A percentile compares a stretch with the other conserved stretches of the same genome.
Conservation (phyloP, 2,329 filamentous ascomycete species). For the Phaeosphaeriaceae sp. region DNA sequence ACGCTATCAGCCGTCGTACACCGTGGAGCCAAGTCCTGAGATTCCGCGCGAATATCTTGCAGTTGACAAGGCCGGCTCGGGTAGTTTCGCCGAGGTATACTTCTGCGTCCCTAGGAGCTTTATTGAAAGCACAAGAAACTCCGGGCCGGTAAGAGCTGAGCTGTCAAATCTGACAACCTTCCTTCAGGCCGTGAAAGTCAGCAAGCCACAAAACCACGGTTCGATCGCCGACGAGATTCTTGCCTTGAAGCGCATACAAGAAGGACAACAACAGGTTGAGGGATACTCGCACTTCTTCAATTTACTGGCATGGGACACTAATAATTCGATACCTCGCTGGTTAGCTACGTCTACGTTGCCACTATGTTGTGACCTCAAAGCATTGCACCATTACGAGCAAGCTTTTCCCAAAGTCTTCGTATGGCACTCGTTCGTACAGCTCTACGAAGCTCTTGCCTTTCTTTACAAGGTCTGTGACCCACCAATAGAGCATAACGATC, state of each 20-base stretch:
- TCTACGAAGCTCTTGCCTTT: slow-evolving; percentile 5
- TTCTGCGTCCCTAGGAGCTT: not conserved
- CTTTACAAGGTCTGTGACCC: slow-evolving; percentile 9
- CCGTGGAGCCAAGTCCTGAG: slow-evolving; percentile 11
- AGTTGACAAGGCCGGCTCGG: not conserved
- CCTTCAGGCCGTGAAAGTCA: not conserved
- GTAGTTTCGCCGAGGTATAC: not conserved
- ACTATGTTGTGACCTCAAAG: not conserved
- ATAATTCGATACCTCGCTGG: not conserved
- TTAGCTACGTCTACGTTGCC: not conserved
- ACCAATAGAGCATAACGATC: slow-evolving; percentile 5
- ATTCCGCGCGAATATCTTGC: not conserved
- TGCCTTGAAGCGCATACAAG: not conserved
- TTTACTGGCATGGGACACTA: not conserved
- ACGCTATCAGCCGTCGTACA: not conserved
- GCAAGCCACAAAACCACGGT: not conserved
- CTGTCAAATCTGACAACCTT: not conserved
- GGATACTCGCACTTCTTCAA: not conserved
- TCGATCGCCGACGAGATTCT: not conserved
- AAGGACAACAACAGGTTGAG: not conserved
- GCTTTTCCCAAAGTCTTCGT: slow-evolving; percentile 7
- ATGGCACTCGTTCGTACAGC: slow-evolving; percentile 9
- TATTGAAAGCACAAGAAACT: not conserved
- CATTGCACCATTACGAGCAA: not conserved
- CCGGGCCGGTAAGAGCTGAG: no score